These are phyloP conservation scores for Sporothrix inflata DNA, from an alignment of 2,329 filamentous ascomycete genomes.

Conservation along the genomic window DNA sequence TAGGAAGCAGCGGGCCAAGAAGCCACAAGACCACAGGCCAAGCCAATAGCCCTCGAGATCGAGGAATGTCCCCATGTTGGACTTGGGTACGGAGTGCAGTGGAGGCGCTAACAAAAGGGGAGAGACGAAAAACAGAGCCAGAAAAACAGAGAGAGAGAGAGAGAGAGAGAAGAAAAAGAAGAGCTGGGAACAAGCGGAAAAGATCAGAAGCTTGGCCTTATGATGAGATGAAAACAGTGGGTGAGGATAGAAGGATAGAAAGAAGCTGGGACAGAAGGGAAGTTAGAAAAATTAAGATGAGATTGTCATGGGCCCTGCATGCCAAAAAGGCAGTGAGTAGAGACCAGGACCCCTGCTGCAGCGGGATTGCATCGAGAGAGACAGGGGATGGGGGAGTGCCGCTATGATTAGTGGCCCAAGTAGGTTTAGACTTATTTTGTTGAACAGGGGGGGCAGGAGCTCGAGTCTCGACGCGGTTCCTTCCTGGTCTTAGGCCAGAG, in stretches of 20 bases:
- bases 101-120: not conserved
- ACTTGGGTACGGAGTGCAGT: not conserved
- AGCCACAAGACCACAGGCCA: not conserved
- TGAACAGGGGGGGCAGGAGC: not conserved
- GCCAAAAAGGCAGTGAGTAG: not conserved
- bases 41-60: not conserved
- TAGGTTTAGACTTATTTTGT: slow-evolving; percentile 16
- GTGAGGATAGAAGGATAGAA: not conserved
- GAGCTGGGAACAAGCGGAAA: slow-evolving; percentile 8
- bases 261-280: not conserved
- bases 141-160: not conserved
- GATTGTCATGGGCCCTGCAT: slow-evolving; percentile 14
- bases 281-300: not conserved
- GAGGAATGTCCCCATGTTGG: not conserved
- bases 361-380: not conserved
- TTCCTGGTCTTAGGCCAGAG: not conserved
- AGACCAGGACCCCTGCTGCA: not conserved
- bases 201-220: slow-evolving; percentile 11
- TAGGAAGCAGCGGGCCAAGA: not conserved
- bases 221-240: not conserved
- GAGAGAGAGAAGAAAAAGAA: not conserved
- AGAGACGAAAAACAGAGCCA: not conserved
- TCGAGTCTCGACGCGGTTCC: not conserved
- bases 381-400: slow-evolving; percentile 11
- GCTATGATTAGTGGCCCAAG: slow-evolving; percentile 22